A percentile compares a stretch with the other conserved stretches of the same genome.
Evolutionary conservation across 306 rosid species (phyloP).

Genomic region (Begonia fuchsioides): DNA sequence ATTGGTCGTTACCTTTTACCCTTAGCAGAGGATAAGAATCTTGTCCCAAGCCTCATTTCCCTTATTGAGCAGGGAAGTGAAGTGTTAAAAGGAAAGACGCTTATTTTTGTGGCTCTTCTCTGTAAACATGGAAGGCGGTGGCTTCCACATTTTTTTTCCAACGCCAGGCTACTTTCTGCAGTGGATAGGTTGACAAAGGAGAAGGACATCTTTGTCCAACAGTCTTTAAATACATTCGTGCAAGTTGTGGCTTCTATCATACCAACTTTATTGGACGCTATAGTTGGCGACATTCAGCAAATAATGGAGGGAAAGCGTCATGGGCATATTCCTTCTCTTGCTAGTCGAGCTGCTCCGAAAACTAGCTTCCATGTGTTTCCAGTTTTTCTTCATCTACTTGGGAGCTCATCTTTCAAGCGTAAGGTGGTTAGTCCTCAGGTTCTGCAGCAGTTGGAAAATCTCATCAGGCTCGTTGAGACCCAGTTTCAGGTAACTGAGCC

Average conservation of each 20-base stretch:
- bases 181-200: slow-evolving; percentile 87
- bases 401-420: slow-evolving; percentile 69
- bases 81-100: slow-evolving; percentile 80
- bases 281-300: slow-evolving; percentile 76
- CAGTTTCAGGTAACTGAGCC: slow-evolving; percentile 54
- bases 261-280: slow-evolving; percentile 69
- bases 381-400: slow-evolving; percentile 88
- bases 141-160: slow-evolving; percentile 85
- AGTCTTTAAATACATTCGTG: slow-evolving; percentile 66
- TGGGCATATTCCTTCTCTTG: slow-evolving; percentile 61
- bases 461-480: slow-evolving; percentile 59
- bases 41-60: slow-evolving; percentile 58
- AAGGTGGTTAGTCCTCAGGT: slow-evolving; percentile 64
- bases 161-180: slow-evolving; percentile 69
- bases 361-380: slow-evolving; percentile 71
- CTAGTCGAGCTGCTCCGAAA: slow-evolving; percentile 69
- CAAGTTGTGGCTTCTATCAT: slow-evolving; percentile 58
- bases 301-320: slow-evolving; percentile 86
- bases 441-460: slow-evolving; percentile 67
- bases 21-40: slow-evolving; percentile 73
- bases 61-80: slow-evolving; percentile 88
- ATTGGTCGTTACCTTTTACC: slow-evolving; percentile 60
- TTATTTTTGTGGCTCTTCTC: slow-evolving; percentile 71
- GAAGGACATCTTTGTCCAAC: slow-evolving; percentile 62
- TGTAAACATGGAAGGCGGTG: slow-evolving; percentile 79